Conservation (phyloP, 2,329 filamentous ascomycete species). For the Beauveria caledonica region DNA sequence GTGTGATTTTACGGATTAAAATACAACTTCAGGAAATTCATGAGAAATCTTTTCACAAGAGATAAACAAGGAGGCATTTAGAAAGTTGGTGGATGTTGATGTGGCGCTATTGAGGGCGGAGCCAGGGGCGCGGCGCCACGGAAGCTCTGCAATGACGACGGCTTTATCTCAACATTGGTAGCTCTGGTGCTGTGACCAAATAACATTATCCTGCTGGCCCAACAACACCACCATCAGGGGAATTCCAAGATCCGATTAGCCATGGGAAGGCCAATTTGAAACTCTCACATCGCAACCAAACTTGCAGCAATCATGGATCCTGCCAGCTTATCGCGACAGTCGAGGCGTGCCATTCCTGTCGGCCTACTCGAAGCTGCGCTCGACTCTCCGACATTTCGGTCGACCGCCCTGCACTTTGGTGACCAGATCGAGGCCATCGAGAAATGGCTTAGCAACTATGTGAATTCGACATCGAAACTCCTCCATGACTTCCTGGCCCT, state of each 20-base stretch:
- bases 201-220: not conserved
- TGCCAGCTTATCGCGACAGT: slow-evolving; percentile 15
- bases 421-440: slow-evolving; percentile 90
- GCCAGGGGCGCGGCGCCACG: not conserved
- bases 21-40: too few species aligned
- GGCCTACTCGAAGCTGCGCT: slow-evolving; percentile 89
- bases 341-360: slow-evolving; percentile 54
- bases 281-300: slow-evolving; percentile 12
- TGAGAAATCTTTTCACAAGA: not conserved
- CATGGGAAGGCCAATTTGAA: not conserved
- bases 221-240: not conserved
- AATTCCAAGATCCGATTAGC: not conserved
- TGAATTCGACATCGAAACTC: slow-evolving; percentile 45
- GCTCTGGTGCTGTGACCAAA: not conserved
- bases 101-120: not conserved
- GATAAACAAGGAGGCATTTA: too few species aligned
- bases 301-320: slow-evolving; percentile 16
- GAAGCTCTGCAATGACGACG: not conserved
- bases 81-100: not conserved
- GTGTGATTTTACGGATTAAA: too few species aligned
- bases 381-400: slow-evolving; percentile 92
- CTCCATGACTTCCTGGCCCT: slow-evolving; percentile 60
- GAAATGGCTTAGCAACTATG: slow-evolving; percentile 71
- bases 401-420: slow-evolving; percentile 74
- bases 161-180: not conserved